Evolutionary conservation across 176 grass and related monocot species (phyloP).

Genomic region (Elymus sibiricus): DNA sequence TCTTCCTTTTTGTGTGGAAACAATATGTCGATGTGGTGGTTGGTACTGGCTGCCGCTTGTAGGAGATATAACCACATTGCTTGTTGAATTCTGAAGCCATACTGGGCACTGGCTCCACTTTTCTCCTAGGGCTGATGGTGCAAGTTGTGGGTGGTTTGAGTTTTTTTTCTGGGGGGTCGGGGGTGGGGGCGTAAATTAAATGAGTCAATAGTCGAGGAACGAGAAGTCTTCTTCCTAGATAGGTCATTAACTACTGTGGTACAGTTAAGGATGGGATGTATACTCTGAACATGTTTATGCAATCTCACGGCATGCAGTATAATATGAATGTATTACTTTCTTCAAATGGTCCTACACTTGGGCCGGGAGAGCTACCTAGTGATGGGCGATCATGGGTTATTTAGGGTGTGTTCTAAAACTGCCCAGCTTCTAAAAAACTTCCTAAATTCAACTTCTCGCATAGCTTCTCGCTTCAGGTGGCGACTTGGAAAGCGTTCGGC

Average conservation of each 20-base stretch:
- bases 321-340: background rate
- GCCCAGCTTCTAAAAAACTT: no score
- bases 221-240: background rate
- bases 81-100: background rate
- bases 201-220: background rate
- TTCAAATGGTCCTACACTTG: background rate
- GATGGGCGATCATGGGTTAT: background rate
- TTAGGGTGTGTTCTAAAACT: no score
- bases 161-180: background rate
- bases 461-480: no score
- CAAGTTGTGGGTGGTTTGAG: background rate
- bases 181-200: background rate
- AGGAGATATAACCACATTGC: background rate
- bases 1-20: background rate
- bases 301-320: background rate
- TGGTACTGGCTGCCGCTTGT: background rate
- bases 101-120: background rate
- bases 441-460: no score
- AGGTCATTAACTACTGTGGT: background rate
- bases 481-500: no score
- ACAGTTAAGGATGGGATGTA: background rate
- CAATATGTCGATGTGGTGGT: background rate
- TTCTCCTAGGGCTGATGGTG: background rate
- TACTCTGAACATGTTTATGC: background rate
- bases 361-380: background rate